A percentile compares a stretch with the other conserved stretches of the same genome.
Evolutionary conservation across 1,284 basidiomycete genomes (phyloP).

Genomic region (Cryptococcus wingfieldii): DNA sequence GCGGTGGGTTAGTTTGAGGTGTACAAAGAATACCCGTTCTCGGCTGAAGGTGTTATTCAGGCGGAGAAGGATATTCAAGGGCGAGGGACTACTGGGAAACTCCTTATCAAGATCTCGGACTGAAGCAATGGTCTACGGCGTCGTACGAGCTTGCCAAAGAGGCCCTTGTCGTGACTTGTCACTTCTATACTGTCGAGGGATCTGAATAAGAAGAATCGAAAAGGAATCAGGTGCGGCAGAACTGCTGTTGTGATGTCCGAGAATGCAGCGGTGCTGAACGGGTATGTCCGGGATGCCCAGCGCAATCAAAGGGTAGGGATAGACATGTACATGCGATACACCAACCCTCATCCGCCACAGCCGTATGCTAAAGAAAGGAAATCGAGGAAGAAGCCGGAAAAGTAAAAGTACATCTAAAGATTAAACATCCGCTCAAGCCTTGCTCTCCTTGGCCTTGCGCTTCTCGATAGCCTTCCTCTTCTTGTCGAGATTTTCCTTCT

Average conservation of each 20-base stretch:
- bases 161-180: no score
- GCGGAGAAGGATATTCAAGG: constrained; percentile 74
- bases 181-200: no score
- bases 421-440: constrained; percentile 6
- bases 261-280: no score
- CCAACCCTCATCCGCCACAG: neutral
- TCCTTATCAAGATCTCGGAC: constrained; percentile 63
- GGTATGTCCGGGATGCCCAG: neutral
- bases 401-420: no score
- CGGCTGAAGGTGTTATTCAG: constrained; percentile 68
- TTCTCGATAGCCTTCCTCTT: constrained; percentile 61
- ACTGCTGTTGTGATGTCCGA: no score
- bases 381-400: neutral
- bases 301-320: neutral
- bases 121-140: neutral
- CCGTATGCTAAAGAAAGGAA: neutral
- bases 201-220: no score
- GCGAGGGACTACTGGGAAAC: constrained; percentile 77
- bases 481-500: constrained; percentile 59
- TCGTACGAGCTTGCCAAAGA: no score
- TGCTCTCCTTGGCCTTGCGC: constrained; percentile 54
- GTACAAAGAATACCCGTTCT: constrained; percentile 76
- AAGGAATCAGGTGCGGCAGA: no score
- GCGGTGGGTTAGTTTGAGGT: constrained; percentile 54
- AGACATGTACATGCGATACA: neutral